A percentile compares a stretch with the other conserved stretches of the same genome.
Conservation (phyloP, 257 asterid genomes). For the Solanum ossicruentum region DNA sequence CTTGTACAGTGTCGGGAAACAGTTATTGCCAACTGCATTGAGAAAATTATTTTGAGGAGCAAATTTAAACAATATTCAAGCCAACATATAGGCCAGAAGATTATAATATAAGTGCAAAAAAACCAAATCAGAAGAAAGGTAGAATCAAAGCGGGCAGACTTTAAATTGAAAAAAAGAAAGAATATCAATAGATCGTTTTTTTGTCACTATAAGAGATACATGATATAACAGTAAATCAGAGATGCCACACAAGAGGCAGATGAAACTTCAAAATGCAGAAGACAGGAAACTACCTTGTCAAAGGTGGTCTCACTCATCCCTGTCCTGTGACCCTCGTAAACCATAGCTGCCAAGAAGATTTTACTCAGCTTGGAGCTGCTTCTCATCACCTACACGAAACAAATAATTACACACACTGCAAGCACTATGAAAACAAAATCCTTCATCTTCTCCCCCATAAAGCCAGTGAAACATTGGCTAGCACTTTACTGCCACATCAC, state of each 20-base stretch:
- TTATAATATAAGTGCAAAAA: background rate
- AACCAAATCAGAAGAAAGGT: background rate
- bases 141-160: background rate
- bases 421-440: background rate
- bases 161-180: background rate
- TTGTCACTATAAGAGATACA: background rate
- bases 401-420: background rate
- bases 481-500: background rate
- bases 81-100: background rate
- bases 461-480: background rate
- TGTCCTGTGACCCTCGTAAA: slow-evolving; percentile 79
- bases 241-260: background rate
- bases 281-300: slow-evolving; percentile 50
- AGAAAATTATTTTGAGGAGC: slow-evolving; percentile 3
- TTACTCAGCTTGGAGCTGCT: slow-evolving; percentile 63
- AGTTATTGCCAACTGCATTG: slow-evolving; percentile 50
- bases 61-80: background rate
- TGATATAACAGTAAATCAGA: background rate
- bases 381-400: slow-evolving; percentile 59
- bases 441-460: background rate
- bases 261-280: background rate
- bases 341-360: slow-evolving; percentile 96
- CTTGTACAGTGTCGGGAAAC: slow-evolving; percentile 72
- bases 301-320: slow-evolving; percentile 97
- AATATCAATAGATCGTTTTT: background rate